Base-by-base conservation (phyloP, 257 asterid genomes). In the Plantago ovata region DNA sequence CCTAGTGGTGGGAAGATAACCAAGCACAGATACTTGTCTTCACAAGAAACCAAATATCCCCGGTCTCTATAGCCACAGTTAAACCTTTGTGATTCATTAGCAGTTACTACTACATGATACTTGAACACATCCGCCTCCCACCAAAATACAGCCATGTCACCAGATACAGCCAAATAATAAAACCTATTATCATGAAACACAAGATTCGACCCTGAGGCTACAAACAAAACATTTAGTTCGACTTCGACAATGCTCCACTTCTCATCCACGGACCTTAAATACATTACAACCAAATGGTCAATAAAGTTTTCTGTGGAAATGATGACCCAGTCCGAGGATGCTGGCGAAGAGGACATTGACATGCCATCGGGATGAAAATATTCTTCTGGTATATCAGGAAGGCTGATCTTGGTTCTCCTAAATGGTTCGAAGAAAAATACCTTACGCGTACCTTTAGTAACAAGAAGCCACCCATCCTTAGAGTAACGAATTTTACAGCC, bases 261-360 rank as follows among this genome's bases (percentile, higher is more conserved):
- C 32, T 50, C 13, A 3, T 50, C 55, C 10, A 4, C 38, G 11
- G 55, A 20, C 38, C 33, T 50, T 24, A 50, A 50, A 24, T 50
- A 10, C 0, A 2, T 22, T 20, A n/a, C n/a, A n/a, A n/a, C n/a
- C n/a, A 22, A 0, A 19, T 4, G 2, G 28, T 6, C 3, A 1
- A 13, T 5, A 0, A 23, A 9, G 53, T 19, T 15, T 48, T 2
- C 0, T 18, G 13, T 50, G 55, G 9, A 2, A 13, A 50, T 19
- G n/a, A 50, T 20, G 33, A 24, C 8, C 33, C 55, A 50, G 5
- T 22, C 28, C 9, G 16, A 22, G 2, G 14, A 50, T 50, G 36
- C 20, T 22, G 55, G 55, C 20, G 55, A 49, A 18, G 55, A 50
- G 20, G 55, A 50, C 7, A 50, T 20, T 19, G 55, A 21, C 32